A percentile compares a stretch with the other conserved stretches of the same genome.
Conservation (phyloP, 805 yeast genomes). For the Nakazawaea anatomiae region DNA sequence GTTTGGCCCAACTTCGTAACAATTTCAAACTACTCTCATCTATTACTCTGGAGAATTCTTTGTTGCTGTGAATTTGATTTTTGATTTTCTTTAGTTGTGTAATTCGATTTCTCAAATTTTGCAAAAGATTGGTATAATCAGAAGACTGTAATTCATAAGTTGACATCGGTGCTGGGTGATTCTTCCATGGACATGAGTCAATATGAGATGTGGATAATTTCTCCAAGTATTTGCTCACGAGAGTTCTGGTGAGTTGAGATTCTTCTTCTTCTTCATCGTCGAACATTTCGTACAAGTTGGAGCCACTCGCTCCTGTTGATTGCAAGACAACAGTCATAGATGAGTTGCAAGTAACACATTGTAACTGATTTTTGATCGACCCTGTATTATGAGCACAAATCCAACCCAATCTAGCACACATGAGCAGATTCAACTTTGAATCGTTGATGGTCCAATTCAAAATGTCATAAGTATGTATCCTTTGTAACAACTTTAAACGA, state of each 20-base stretch:
- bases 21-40: slow-evolving; percentile 9
- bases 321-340: slow-evolving; percentile 22
- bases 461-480: slow-evolving; percentile 38
- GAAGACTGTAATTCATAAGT: slow-evolving; percentile 13
- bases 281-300: neutral
- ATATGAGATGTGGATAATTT: slow-evolving; percentile 10
- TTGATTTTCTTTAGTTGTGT: slow-evolving; percentile 6
- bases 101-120: neutral
- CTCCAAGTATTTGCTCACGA: neutral
- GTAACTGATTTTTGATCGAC: slow-evolving; percentile 23
- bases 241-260: neutral
- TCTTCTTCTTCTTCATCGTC: slow-evolving; percentile 16
- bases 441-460: slow-evolving; percentile 39
- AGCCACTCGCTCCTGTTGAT: neutral
- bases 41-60: slow-evolving; percentile 6
- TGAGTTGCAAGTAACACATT: slow-evolving; percentile 28
- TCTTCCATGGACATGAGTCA: slow-evolving; percentile 18
- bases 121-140: slow-evolving; percentile 4
- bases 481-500: slow-evolving; percentile 25
- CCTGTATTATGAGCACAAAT: slow-evolving; percentile 26
- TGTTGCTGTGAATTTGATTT: slow-evolving; percentile 7
- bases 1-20: slow-evolving; percentile 10
- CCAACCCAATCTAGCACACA: slow-evolving; percentile 52
- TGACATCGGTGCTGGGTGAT: slow-evolving; percentile 14
- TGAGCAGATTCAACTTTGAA: slow-evolving; percentile 34